Conservation (phyloP, 2,329 filamentous ascomycete genomes). For the Chlorencoelia australis region DNA sequence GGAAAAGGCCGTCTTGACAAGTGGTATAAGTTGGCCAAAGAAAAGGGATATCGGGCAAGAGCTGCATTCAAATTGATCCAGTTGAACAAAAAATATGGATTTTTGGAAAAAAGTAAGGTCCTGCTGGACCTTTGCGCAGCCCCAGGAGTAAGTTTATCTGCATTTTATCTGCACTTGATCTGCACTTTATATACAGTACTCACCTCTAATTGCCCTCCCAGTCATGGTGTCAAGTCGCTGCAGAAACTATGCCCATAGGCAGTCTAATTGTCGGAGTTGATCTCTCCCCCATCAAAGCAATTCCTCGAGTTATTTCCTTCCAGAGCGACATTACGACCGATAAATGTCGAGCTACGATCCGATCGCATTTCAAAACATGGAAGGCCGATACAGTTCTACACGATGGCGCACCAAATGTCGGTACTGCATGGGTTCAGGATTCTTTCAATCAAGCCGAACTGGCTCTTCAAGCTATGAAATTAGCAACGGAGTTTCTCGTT, state of each 20-base stretch:
- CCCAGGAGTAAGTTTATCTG: constrained; percentile 61
- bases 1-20: constrained; percentile 98
- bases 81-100: constrained; percentile 98
- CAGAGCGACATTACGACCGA: constrained; percentile 97
- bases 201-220: constrained; percentile 30
- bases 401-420: constrained; percentile 95
- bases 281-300: constrained; percentile 88
- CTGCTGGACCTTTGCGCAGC: constrained; percentile 95
- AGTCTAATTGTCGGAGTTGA: constrained; percentile 92
- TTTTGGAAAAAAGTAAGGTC: constrained; percentile 93
- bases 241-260: constrained; percentile 85
- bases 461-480: constrained; percentile 78
- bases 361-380: constrained; percentile 86
- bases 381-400: constrained; percentile 94
- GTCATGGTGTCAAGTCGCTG: constrained; percentile 95
- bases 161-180: neutral
- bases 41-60: constrained; percentile 91
- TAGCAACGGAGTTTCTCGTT: constrained; percentile 85
- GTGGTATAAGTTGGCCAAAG: constrained; percentile 97
- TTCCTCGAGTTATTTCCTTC: constrained; percentile 88
- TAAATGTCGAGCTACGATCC: constrained; percentile 83
- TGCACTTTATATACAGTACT: too few species aligned
- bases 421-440: constrained; percentile 96
- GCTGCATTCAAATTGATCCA: constrained; percentile 98
- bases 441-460: constrained; percentile 96